These are phyloP conservation scores for Biscogniauxia mediterranea DNA, from an alignment of 2,329 filamentous ascomycete species.

Conservation along the genomic window DNA sequence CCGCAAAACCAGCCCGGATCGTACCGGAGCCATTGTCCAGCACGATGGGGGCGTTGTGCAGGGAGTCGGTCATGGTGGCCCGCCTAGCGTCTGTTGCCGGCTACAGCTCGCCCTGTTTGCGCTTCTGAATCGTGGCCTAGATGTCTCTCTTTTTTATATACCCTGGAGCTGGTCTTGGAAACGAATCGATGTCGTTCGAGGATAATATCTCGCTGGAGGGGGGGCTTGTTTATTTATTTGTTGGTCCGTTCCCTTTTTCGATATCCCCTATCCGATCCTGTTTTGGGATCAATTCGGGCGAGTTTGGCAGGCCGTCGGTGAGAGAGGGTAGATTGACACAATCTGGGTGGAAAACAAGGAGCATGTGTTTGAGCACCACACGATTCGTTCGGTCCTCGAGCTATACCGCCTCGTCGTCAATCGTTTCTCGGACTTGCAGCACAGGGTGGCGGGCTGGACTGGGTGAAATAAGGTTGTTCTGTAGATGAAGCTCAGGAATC, in stretches of 20 bases:
- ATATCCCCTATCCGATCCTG: too few relatives aligned
- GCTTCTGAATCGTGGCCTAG: conserved; percentile 9
- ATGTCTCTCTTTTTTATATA: conserved; percentile 8
- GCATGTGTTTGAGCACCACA: background rate
- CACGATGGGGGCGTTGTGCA: conserved; percentile 97
- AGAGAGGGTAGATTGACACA: background rate
- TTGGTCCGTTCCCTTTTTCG: background rate
- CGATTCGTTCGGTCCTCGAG: background rate
- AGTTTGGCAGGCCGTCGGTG: too few relatives aligned
- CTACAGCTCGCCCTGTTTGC: conserved; percentile 19
- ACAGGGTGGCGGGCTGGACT: too few relatives aligned
- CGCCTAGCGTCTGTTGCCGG: conserved; percentile 15
- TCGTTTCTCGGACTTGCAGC: too few relatives aligned
- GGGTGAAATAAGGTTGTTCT: background rate
- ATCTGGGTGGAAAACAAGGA: background rate
- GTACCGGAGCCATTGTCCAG: conserved; percentile 99
- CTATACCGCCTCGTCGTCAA: background rate
- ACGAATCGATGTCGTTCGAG: background rate
- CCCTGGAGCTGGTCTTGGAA: background rate
- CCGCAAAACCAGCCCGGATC: conserved; percentile 94
- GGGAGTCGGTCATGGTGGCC: conserved; percentile 54
- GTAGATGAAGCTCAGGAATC: background rate
- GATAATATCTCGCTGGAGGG: background rate
- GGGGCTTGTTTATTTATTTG: background rate
- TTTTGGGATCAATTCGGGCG: too few relatives aligned